These are phyloP conservation scores for Hypoxylon perforatum DNA, from an alignment of 495 filamentous ascomycete genomes.

Conservation along the genomic window DNA sequence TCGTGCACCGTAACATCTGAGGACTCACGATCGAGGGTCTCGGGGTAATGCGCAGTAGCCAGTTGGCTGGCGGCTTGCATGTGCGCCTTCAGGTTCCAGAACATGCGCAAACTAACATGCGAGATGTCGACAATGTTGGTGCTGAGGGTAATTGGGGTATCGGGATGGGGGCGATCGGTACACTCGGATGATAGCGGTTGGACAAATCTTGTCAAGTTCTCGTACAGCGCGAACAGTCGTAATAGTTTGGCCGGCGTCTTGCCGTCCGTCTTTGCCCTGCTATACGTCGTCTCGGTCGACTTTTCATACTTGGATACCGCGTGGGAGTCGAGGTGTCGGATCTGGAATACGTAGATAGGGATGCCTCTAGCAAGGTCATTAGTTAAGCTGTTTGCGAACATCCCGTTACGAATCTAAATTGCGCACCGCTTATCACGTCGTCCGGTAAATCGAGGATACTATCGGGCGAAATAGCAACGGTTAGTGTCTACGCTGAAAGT, in stretches of 20 bases:
- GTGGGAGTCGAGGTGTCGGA: constrained; percentile 82
- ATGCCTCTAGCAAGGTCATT: constrained; percentile 69
- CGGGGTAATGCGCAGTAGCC: constrained; percentile 92
- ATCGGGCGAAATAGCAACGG: constrained; percentile 24
- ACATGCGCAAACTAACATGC: constrained; percentile 85
- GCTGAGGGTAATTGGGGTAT: constrained; percentile 83
- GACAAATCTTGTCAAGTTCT: constrained; percentile 87
- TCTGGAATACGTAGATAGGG: constrained; percentile 88
- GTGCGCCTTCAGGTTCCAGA: constrained; percentile 90
- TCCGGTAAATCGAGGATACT: constrained; percentile 96
- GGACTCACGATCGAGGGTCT: constrained; percentile 80
- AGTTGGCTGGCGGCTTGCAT: constrained; percentile 90
- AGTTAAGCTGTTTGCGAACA: neutral
- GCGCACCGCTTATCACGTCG: constrained; percentile 73
- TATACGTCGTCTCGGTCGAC: constrained; percentile 63
- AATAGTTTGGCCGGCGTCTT: constrained; percentile 75
- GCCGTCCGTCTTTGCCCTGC: constrained; percentile 65
- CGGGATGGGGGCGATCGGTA: constrained; percentile 71
- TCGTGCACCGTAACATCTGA: neutral
- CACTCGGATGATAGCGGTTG: constrained; percentile 83
- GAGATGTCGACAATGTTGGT: constrained; percentile 93
- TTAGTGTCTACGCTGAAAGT: constrained; percentile 7
- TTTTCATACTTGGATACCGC: constrained; percentile 80
- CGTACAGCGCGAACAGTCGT: constrained; percentile 87
- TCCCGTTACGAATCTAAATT: neutral